Base-by-base conservation (phyloP, 352 stramenopile species). In the Saprolegnia parasitica region DNA sequence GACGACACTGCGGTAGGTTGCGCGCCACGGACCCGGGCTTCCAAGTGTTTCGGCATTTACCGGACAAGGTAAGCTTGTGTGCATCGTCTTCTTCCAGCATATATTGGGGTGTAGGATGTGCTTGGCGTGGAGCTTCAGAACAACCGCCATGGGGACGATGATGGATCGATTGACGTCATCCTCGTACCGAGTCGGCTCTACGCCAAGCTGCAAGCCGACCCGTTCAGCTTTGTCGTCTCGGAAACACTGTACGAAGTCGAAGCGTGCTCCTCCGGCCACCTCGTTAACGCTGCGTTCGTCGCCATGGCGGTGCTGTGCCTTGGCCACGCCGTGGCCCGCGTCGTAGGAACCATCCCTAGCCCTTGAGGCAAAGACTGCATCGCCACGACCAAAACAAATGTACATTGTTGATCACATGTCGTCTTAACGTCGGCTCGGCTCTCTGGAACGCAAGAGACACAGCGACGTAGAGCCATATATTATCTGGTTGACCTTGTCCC, bases 271-370 rank as follows among this genome's bases (percentile, higher is more conserved):
- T 82, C 84, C 67, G 91, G 83, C 84, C 82, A 92, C 54, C 66
- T 92, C 21, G 83, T 80, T 18, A 70, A 87, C 18, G 84, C 90
- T 39, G 82, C 80, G 10, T 95, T 95, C 57, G 78, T 79, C 49
- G 81, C 84, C 5, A 95, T 93, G 84, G 88, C 81, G 23, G 76
- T 95, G 23, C 91, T 92, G 71, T 95, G 90, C 57, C 88, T 92
- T 56, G 86, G 84, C 50, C 86, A 95, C 23, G 63, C 63, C 20
- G 24, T 52, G 5, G 21, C 39, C 23, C 42, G 32, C 9, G 9
- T 68, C n/a, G 20, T 60, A 35, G 29, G 29, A 35, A 35, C 29
- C 29, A 35, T 6, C 29, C 29, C 29, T 2, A 35, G 29, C 29
- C 29, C 29, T 35, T 35, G 29, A 35, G 29, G n/a, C n/a, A n/a